Conservation (phyloP, 2,329 filamentous ascomycete species). For the Aspergillus sp. region DNA sequence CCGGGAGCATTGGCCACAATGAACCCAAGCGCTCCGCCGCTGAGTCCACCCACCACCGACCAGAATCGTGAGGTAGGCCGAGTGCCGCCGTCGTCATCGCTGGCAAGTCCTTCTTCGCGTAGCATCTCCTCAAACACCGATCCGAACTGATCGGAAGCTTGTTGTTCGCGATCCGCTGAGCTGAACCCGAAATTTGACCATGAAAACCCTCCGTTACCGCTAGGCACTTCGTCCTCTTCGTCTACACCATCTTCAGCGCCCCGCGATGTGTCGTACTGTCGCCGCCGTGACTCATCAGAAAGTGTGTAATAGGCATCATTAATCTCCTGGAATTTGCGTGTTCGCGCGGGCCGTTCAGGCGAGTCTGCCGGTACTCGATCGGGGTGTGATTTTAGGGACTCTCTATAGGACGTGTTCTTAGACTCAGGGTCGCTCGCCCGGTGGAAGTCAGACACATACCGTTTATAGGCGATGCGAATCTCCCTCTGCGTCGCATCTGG, state of each 20-base stretch:
- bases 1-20: slow-evolving; percentile 93
- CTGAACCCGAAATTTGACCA: slow-evolving; percentile 73
- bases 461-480: slow-evolving; percentile 93
- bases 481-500: slow-evolving; percentile 76
- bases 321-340: slow-evolving; percentile 84
- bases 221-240: slow-evolving; percentile 53
- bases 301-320: slow-evolving; percentile 94
- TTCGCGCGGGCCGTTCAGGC: slow-evolving; percentile 77
- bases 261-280: slow-evolving; percentile 75
- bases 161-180: slow-evolving; percentile 32
- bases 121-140: slow-evolving; percentile 89
- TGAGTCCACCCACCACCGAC: slow-evolving; percentile 79
- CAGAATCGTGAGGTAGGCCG: slow-evolving; percentile 74
- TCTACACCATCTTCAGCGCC: slow-evolving; percentile 52
- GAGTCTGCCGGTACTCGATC: slow-evolving; percentile 84
- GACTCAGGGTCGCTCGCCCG: slow-evolving; percentile 6
- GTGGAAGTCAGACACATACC: slow-evolving; percentile 47
- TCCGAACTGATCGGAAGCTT: slow-evolving; percentile 76
- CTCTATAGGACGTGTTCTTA: slow-evolving; percentile 49
- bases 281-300: slow-evolving; percentile 72
- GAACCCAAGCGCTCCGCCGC: slow-evolving; percentile 87
- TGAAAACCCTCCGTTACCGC: slow-evolving; percentile 59
- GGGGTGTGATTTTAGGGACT: slow-evolving; percentile 87
- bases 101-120: slow-evolving; percentile 75
- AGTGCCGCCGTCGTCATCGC: slow-evolving; percentile 52